Evolutionary conservation across 352 stramenopile species (phyloP), one percentile per base, ranked within the genome.

Genomic region (Globisporangium lucens): DNA sequence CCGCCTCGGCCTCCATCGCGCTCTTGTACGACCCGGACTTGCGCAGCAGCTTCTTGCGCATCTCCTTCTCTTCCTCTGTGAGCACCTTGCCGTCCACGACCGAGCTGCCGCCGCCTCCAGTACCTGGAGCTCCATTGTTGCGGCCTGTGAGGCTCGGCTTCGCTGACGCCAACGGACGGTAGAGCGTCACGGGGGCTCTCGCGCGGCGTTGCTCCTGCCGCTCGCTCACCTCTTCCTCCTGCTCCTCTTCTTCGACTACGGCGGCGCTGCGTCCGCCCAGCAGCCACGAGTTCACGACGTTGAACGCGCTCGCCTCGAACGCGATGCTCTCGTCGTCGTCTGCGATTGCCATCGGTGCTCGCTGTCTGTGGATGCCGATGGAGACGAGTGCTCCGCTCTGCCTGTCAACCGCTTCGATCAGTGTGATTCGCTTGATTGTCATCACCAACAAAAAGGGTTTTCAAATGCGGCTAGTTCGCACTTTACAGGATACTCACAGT

Each of bases 21-120:
- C 55, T 46, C 5, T 53, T 66, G n/a, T 78, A 78, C n/a, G 69
- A 70, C 1, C 73, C 72, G 6, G 76, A 73, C 33, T 91, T 90
- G 33, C 79, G 79, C 71, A 91, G 66, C 24, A 91, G 33, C 63
- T 93, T 93, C 46, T 78, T 81, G 72, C 87, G 89, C 78, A 91
- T 89, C 65, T 87, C 77, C 9, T 83, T 75, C 73, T 93, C 81
- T 49, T 89, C 66, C 41, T 86, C 74, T 1, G 78, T 90, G n/a
- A 88, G 65, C 24, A 68, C 63, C 2, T 75, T 75, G 35, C 60
- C 53, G 24, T 67, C 60, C 9, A 46, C 47, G 1, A 57, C 20
- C 20, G 30, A 62, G 8, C 66, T 49, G 24, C 65, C 20, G 41
- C 9, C 49, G 1, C 36, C 8, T 15, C 22, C 29, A 1, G 33